Evolutionary conservation across 352 stramenopile species (phyloP), one percentile per base, ranked within the genome.

Genomic region (Phytophthora lateralis): DNA sequence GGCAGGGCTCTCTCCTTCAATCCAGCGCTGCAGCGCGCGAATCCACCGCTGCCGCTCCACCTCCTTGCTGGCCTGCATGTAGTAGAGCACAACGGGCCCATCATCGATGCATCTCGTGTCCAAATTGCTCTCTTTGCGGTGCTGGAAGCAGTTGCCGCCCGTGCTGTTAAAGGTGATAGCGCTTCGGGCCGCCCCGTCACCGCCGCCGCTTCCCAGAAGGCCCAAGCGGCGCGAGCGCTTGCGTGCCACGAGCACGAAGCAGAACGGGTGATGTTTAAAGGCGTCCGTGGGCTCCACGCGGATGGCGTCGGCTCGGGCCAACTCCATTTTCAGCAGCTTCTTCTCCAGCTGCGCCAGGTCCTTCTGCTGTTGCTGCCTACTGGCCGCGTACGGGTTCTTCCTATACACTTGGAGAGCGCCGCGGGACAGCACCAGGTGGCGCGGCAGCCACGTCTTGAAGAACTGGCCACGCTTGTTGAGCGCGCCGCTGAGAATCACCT

Each of bases 1-100:
- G 2, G 83, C 60, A 2, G 78, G 78, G 17, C 59, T 75, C 55
- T 82, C 78, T 39, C 75, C 73, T 47, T 92, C 76, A 45, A 93
- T 85, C 84, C 84, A 93, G 46, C 80, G 77, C 53, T 88, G 75
- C 46, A 95, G 56, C 15, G 77, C 75, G 44, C 78, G 72, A 21
- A 95, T 75, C 85, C 85, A 95, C 21, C 85, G 79, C 47, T 85
- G 72, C 24, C 85, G 76, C 56, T 95, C 85, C 7, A 66, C 60
- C 27, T 93, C 82, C 8, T 74, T 72, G 17, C 60, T 62, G 1
- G 85, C 82, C 52, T 93, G 80, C 26, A 95, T 73, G 58, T 91
- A 91, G 50, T 85, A 88, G 3, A 86, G 63, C 59, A 90, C 73
- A 4, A 90, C 75, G 0, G 76, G 59, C 8, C 68, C 73, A 30